Evolutionary conservation across 441 rosid genomes (phyloP).

Genomic region (Arabidopsis lyrata): DNA sequence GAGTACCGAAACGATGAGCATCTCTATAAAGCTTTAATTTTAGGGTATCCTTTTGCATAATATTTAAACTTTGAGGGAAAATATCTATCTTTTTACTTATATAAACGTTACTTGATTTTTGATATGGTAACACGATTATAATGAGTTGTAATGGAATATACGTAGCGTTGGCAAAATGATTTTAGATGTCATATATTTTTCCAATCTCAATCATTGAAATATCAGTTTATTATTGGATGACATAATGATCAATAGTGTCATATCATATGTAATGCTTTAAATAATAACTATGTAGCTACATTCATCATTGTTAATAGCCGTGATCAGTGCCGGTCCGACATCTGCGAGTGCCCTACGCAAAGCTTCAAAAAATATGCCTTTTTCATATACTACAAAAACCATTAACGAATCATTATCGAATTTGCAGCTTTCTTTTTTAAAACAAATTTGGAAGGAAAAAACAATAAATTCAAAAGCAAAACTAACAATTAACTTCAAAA

Average conservation of each 20-base stretch:
- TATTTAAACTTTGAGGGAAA: not conserved
- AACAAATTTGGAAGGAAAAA: too few relatives aligned
- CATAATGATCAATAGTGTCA: not conserved
- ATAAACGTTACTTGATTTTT: too few relatives aligned
- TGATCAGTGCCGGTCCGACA: too few relatives aligned
- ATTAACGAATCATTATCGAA: too few relatives aligned
- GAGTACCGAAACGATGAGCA: not conserved
- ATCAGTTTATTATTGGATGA: not conserved
- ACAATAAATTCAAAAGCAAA: too few relatives aligned
- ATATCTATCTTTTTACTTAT: not conserved
- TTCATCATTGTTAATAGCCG: slow-evolving; percentile 5
- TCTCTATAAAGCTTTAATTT: not conserved
- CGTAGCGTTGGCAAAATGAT: not conserved
- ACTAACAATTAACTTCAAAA: too few relatives aligned
- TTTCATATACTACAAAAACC: too few relatives aligned
- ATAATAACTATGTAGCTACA: not conserved
- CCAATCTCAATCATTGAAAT: not conserved
- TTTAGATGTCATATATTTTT: not conserved
- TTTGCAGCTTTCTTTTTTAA: too few relatives aligned
- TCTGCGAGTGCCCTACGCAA: too few relatives aligned
- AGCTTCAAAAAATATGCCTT: too few relatives aligned
- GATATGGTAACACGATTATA: not conserved
- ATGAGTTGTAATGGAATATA: not conserved
- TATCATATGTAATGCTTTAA: slow-evolving; percentile 8
- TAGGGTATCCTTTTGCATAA: too few relatives aligned